These are phyloP conservation scores for Penicillium canariense DNA, from an alignment of 495 filamentous ascomycete genomes.

Conservation along the genomic window DNA sequence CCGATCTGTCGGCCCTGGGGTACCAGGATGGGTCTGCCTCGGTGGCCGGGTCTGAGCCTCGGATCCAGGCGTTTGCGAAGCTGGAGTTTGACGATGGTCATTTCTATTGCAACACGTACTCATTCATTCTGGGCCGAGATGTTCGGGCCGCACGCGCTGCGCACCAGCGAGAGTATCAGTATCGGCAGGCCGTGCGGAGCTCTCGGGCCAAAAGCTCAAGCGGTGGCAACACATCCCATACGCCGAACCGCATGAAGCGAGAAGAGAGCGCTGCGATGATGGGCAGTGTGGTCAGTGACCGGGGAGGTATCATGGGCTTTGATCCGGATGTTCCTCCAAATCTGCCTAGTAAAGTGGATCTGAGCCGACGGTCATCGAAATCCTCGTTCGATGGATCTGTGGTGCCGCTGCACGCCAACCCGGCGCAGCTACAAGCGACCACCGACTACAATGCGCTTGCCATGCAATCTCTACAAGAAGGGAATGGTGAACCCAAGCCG, in stretches of 20 bases:
- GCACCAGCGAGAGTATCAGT: constrained; percentile 46
- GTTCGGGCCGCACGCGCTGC: constrained; percentile 53
- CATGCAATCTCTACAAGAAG: constrained; percentile 45
- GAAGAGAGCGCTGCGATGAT: constrained; percentile 46
- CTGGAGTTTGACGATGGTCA: constrained; percentile 68
- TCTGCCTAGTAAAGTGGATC: constrained; percentile 39
- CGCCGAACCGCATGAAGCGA: constrained; percentile 45
- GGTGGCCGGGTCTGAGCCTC: constrained; percentile 45
- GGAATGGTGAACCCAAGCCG: constrained; percentile 36
- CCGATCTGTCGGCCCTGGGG: constrained; percentile 41
- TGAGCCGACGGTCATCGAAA: constrained; percentile 47
- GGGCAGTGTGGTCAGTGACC: constrained; percentile 57
- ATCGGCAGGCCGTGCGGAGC: constrained; percentile 39
- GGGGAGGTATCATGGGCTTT: constrained; percentile 57
- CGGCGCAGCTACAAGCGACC: constrained; percentile 41
- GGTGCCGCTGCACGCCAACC: constrained; percentile 41
- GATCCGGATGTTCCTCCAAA: constrained; percentile 49
- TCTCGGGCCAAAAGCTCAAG: constrained; percentile 49
- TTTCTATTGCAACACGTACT: constrained; percentile 70
- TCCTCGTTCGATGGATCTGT: constrained; percentile 41
- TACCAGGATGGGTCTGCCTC: constrained; percentile 41
- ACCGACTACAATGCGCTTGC: constrained; percentile 49
- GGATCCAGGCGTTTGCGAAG: constrained; percentile 64
- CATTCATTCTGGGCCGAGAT: constrained; percentile 65
- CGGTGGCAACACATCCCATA: constrained; percentile 45